A percentile compares a stretch with the other conserved stretches of the same genome.
Evolutionary conservation across 257 asterid species (phyloP).

Genomic region (Leptodermis oblonga): DNA sequence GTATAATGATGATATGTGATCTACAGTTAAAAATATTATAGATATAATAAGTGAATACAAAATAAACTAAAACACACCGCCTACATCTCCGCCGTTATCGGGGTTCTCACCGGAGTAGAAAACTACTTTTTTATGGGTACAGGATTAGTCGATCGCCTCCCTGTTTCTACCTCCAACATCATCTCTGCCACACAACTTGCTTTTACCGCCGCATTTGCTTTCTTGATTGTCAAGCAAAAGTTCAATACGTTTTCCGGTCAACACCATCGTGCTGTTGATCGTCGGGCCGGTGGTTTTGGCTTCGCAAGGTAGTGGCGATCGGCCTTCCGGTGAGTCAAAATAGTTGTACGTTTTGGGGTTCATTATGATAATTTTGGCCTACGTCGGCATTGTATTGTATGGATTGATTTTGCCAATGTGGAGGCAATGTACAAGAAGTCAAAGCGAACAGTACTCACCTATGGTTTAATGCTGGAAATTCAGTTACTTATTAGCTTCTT

Average conservation of each 20-base stretch:
- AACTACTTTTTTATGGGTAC: constrained; percentile 3
- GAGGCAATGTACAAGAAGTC: constrained; percentile 21
- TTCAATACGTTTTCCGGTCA: constrained; percentile 18
- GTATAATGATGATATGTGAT: no score
- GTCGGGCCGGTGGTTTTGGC: constrained; percentile 21
- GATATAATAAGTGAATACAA: no score
- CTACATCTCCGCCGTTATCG: no score
- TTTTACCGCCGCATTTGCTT: constrained; percentile 24
- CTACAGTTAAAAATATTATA: no score
- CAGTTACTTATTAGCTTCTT: constrained; percentile 20
- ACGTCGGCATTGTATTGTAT: no score
- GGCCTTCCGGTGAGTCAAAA: neutral
- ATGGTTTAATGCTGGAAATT: constrained; percentile 22
- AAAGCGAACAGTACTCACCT: constrained; percentile 12
- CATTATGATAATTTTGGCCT: constrained; percentile 12
- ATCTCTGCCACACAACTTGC: constrained; percentile 7
- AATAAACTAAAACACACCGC: no score
- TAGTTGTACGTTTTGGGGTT: constrained; percentile 20
- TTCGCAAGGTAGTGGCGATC: no score
- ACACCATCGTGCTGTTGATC: constrained; percentile 15
- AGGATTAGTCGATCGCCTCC: constrained; percentile 13
- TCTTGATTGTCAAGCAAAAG: constrained; percentile 23
- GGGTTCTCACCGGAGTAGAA: constrained; percentile 13
- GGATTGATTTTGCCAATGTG: constrained; percentile 16
- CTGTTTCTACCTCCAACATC: constrained; percentile 20